Evolutionary conservation across 2,329 filamentous ascomycete genomes (phyloP).

Genomic region (Aaosphaeria pasadenensis): DNA sequence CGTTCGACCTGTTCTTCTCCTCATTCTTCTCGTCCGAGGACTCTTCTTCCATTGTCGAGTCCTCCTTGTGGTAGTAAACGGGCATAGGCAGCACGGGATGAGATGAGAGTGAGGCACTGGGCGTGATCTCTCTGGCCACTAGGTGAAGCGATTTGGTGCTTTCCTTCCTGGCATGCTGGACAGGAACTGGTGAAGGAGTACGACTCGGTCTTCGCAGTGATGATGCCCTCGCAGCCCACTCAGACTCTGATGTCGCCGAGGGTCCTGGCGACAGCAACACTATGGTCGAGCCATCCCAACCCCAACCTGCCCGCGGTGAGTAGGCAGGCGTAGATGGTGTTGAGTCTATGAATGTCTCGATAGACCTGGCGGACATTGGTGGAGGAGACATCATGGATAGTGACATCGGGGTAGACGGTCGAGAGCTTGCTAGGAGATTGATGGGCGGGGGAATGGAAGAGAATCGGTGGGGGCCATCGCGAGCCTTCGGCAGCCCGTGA

Average conservation of each 20-base stretch:
- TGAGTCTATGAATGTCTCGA: constrained; percentile 36
- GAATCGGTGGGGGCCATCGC: constrained; percentile 27
- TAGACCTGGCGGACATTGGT: constrained; percentile 34
- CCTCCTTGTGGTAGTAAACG: constrained; percentile 13
- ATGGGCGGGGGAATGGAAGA: constrained; percentile 11
- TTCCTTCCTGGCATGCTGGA: not conserved
- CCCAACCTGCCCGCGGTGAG: constrained; percentile 24
- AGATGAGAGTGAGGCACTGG: constrained; percentile 7
- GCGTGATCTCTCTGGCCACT: not conserved
- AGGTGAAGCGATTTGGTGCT: not conserved
- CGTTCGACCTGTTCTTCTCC: not conserved
- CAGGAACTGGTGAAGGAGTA: constrained; percentile 20
- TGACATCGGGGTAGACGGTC: constrained; percentile 18
- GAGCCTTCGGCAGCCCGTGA: constrained; percentile 33
- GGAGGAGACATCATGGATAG: constrained; percentile 22
- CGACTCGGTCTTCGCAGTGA: constrained; percentile 29
- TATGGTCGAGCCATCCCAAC: constrained; percentile 25
- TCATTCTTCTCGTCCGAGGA: constrained; percentile 3
- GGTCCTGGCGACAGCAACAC: constrained; percentile 26
- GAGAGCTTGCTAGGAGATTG: constrained; percentile 3
- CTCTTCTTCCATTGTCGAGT: constrained; percentile 8
- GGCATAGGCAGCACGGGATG: constrained; percentile 12
- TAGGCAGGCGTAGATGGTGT: constrained; percentile 37
- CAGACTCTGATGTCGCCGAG: constrained; percentile 13
- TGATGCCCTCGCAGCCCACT: constrained; percentile 5